A percentile compares a stretch with the other conserved stretches of the same genome.
These are phyloP conservation scores for Ogataea nitratoaversa DNA, from an alignment of 805 yeast species.

Conservation along the genomic window DNA sequence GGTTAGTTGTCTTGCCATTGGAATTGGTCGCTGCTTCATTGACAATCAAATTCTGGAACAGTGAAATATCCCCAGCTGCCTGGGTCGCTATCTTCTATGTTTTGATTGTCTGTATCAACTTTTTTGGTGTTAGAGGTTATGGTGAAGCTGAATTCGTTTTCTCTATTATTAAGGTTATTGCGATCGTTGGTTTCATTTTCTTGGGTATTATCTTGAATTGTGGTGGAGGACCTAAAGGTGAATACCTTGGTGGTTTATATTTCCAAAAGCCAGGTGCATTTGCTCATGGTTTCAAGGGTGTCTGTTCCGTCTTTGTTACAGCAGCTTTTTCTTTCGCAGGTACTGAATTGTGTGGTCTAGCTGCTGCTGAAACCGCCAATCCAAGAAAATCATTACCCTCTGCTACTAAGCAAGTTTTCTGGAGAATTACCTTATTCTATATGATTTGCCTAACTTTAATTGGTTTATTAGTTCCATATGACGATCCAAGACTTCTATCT, in stretches of 20 bases:
- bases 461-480: constrained; percentile 60
- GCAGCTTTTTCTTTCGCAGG: constrained; percentile 65
- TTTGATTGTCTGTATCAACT: constrained; percentile 46
- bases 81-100: constrained; percentile 54
- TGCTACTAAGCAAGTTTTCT: constrained; percentile 62
- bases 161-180: constrained; percentile 49
- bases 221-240: constrained; percentile 61
- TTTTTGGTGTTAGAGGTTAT: constrained; percentile 62
- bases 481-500: constrained; percentile 41
- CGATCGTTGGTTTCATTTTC: constrained; percentile 56
- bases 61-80: constrained; percentile 43
- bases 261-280: constrained; percentile 61
- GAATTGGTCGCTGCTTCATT: constrained; percentile 54
- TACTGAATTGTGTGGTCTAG: constrained; percentile 60
- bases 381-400: constrained; percentile 58
- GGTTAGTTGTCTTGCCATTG: constrained; percentile 51
- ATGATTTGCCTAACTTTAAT: constrained; percentile 48
- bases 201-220: constrained; percentile 50
- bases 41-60: constrained; percentile 47
- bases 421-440: constrained; percentile 60
- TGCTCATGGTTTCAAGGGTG: constrained; percentile 54
- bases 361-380: constrained; percentile 63
- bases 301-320: constrained; percentile 59
- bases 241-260: constrained; percentile 54
- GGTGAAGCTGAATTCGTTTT: constrained; percentile 66